phyloP scores from a whole-genome alignment of 78 protist species.

The Dictyostelium intermedium region DNA sequence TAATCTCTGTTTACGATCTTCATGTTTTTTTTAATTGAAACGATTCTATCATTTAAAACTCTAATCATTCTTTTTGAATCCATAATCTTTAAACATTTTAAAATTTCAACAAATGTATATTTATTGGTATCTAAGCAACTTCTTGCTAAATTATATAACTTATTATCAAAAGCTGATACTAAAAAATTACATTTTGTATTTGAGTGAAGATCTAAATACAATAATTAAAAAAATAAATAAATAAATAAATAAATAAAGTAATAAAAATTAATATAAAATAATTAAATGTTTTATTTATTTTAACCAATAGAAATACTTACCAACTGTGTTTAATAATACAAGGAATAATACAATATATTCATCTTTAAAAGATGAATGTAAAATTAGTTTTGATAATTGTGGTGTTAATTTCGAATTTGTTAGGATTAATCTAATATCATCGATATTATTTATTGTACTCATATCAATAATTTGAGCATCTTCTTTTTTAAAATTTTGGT shows the following conservation, averaged over 20 bases:
- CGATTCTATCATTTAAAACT: neutral
- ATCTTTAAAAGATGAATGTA: conserved; percentile 35
- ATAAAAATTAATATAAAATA: neutral
- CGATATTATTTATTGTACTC: conserved; percentile 4
- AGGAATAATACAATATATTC: conserved; percentile 32
- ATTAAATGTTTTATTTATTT: too few relatives aligned
- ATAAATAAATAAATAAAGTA: too few relatives aligned
- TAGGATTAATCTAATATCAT: conserved; percentile 17
- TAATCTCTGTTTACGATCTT: neutral
- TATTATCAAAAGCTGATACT: conserved; percentile 16
- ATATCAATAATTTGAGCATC: neutral
- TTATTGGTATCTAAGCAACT: conserved; percentile 36
- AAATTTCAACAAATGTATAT: conserved; percentile 66
- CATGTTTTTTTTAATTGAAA: neutral
- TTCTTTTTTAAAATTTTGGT: neutral
- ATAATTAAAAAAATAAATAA: neutral
- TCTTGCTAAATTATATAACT: neutral
- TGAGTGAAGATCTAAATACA: conserved; percentile 34
- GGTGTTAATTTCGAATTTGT: conserved; percentile 26
- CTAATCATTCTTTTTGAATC: conserved; percentile 64
- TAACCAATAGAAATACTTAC: too few relatives aligned
- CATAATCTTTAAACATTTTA: conserved; percentile 68
- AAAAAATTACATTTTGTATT: conserved; percentile 22
- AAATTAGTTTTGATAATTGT: neutral
- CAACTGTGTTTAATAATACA: conserved; percentile 34